phyloP scores from a whole-genome alignment of 176 grass and related monocot species.

The Phoenix roebelenii region DNA sequence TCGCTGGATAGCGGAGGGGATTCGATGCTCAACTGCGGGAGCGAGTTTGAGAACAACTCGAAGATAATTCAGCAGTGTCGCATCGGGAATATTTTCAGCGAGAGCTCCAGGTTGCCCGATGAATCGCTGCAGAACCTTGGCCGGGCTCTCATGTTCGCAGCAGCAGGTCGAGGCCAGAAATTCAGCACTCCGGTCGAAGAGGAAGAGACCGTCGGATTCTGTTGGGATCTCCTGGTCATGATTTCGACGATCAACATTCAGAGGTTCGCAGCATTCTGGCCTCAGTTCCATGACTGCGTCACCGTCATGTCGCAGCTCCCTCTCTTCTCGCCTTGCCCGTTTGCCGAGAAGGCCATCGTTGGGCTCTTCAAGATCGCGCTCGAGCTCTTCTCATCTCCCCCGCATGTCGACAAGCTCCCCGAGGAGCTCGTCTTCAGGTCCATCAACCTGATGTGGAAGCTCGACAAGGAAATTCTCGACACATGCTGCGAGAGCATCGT shows the following conservation, averaged over 20 bases:
- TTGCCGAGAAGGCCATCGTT: constrained; percentile 76
- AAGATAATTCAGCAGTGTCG: constrained; percentile 86
- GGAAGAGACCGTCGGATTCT: constrained; percentile 72
- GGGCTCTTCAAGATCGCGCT: constrained; percentile 63
- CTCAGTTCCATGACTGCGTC: constrained; percentile 67
- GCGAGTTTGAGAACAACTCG: constrained; percentile 81
- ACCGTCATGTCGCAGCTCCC: constrained; percentile 54
- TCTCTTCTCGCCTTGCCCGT: constrained; percentile 69
- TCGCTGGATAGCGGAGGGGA: constrained; percentile 42
- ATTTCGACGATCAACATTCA: constrained; percentile 39
- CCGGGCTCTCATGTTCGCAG: constrained; percentile 62
- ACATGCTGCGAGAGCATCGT: constrained; percentile 66
- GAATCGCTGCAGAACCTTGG: constrained; percentile 77
- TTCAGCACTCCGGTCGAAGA: constrained; percentile 90
- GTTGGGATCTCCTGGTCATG: constrained; percentile 62
- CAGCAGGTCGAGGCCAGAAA: constrained; percentile 76
- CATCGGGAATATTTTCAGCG: constrained; percentile 70
- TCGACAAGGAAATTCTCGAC: constrained; percentile 89
- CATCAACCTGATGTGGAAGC: constrained; percentile 74
- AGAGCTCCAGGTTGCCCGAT: constrained; percentile 63
- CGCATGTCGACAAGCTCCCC: constrained; percentile 23
- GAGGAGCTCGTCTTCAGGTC: constrained; percentile 86
- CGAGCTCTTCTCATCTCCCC: constrained; percentile 27
- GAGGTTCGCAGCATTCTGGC: constrained; percentile 64
- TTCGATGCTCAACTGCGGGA: constrained; percentile 53